phyloP scores from a whole-genome alignment of 345 rosid species.

The Clausena lansium region DNA sequence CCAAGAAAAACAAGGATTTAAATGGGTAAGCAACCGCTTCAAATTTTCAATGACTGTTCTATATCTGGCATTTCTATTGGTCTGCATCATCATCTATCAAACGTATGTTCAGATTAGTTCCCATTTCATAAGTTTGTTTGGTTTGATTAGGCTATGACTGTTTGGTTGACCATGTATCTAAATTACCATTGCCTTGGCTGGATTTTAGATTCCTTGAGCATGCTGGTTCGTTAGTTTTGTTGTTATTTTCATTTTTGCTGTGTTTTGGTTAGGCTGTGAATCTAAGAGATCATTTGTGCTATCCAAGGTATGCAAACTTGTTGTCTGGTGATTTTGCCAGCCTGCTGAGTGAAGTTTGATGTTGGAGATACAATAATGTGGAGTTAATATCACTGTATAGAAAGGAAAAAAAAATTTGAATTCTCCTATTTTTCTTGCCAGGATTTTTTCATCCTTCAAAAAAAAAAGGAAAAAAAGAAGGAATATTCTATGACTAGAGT shows the following conservation, averaged over 20 bases:
- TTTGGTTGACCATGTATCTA: neutral
- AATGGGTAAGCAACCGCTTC: conserved; percentile 56
- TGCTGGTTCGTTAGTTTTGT: neutral
- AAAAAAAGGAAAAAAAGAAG: neutral
- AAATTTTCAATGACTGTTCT: neutral
- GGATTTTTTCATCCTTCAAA: neutral
- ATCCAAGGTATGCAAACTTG: neutral
- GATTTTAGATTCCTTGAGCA: neutral
- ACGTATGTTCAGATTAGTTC: neutral
- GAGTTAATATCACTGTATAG: neutral
- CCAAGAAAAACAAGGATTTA: conserved; percentile 87
- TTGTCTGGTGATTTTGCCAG: neutral
- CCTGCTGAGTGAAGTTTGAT: neutral
- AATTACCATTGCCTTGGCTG: neutral
- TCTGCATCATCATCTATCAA: neutral
- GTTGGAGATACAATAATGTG: neutral
- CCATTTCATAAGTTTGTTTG: neutral
- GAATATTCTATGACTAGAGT: neutral
- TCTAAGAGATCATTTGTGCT: neutral
- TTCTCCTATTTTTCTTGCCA: neutral
- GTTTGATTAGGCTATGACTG: neutral
- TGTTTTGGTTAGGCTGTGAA: neutral
- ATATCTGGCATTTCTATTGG: neutral
- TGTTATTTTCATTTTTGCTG: neutral
- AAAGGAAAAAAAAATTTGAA: neutral